Percentiles rank a stretch among this genome's conserved stretches.
Evolutionary conservation across 495 filamentous ascomycete species (phyloP).

Genomic region (Penicillium waksmanii): DNA sequence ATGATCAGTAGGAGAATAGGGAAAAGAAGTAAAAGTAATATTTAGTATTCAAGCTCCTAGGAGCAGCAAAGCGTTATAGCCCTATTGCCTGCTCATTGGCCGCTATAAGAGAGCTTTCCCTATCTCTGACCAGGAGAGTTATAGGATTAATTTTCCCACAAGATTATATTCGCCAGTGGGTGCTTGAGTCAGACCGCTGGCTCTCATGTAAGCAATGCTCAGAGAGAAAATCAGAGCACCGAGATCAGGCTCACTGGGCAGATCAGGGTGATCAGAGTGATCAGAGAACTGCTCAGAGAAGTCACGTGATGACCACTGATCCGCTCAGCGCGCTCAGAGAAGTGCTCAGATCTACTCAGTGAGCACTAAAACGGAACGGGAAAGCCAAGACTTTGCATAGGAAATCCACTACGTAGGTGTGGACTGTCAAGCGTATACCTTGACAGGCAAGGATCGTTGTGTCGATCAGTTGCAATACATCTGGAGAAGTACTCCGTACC

Average conservation of each 20-base stretch:
- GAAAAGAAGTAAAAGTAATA: neutral
- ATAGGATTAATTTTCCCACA: neutral
- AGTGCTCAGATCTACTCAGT: no score
- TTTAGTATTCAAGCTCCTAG: neutral
- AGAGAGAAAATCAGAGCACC: constrained; percentile 2
- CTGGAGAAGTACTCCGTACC: neutral
- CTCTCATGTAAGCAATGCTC: constrained; percentile 14
- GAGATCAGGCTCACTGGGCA: constrained; percentile 5
- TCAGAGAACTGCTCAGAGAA: no score
- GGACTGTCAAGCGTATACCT: no score
- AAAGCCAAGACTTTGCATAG: constrained; percentile 6
- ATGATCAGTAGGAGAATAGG: neutral
- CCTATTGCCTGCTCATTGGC: neutral
- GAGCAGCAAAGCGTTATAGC: neutral
- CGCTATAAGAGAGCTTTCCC: neutral
- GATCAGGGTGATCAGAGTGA: neutral
- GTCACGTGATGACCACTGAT: no score
- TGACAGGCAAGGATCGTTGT: no score
- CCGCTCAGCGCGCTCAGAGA: no score
- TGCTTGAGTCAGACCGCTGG: constrained; percentile 7
- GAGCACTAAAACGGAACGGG: neutral
- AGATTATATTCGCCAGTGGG: neutral
- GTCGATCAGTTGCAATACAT: no score
- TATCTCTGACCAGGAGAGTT: neutral
- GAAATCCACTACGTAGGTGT: neutral